Percentiles rank a stretch among this genome's conserved stretches.
phyloP scores from a whole-genome alignment of 179 eudicot species.

The Beta corolliflora region DNA sequence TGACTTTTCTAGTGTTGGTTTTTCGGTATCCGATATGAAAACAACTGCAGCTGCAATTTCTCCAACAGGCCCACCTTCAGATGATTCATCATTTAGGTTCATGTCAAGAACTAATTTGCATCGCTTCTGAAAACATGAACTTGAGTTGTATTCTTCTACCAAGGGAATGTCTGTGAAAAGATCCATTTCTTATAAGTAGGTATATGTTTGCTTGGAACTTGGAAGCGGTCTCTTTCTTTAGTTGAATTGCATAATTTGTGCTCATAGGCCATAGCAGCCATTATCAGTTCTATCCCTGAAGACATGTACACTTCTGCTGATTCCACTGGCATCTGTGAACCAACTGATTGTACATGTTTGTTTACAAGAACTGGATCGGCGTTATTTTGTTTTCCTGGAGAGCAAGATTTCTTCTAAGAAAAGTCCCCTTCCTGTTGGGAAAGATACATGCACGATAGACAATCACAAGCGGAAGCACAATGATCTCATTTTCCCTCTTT shows the following conservation, averaged over 20 bases:
- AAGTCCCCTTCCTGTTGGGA: conserved; percentile 22
- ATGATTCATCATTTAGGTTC: conserved; percentile 24
- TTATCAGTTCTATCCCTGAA: conserved; percentile 29
- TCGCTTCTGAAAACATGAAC: conserved; percentile 33
- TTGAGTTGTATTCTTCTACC: conserved; percentile 34
- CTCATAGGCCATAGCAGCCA: conserved; percentile 27
- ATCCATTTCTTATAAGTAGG: conserved; percentile 31
- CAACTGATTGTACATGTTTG: conserved; percentile 27
- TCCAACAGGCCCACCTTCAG: conserved; percentile 28
- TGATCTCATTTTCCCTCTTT: too few relatives aligned
- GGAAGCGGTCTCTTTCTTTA: conserved; percentile 31
- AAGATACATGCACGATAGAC: too few relatives aligned
- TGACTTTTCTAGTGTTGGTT: conserved; percentile 22
- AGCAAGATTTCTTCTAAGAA: conserved; percentile 29
- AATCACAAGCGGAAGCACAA: too few relatives aligned
- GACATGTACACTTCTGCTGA: conserved; percentile 27
- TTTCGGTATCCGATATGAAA: conserved; percentile 26
- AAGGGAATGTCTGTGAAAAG: conserved; percentile 24
- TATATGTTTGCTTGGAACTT: conserved; percentile 26
- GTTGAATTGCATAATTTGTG: conserved; percentile 27
- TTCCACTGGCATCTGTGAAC: conserved; percentile 26
- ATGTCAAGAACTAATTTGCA: conserved; percentile 35
- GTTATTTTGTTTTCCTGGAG: conserved; percentile 27
- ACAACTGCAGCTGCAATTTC: conserved; percentile 19
- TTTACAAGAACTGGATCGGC: conserved; percentile 29